Conservation (phyloP, 768 basidiomycete species). For the Tylopilus felleus region DNA sequence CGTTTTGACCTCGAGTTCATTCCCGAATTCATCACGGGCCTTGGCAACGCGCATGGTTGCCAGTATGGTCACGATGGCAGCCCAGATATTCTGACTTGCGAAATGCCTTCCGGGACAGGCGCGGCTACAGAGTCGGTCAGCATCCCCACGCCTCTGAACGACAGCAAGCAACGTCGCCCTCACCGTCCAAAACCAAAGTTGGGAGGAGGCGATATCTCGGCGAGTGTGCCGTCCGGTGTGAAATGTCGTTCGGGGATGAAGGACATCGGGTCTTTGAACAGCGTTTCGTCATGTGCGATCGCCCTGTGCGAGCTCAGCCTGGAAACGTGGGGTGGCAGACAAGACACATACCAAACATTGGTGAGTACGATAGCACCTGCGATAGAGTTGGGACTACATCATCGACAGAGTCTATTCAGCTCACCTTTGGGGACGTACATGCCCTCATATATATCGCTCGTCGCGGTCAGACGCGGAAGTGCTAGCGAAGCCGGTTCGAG, state of each 20-base stretch:
- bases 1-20: slow-evolving; percentile 23
- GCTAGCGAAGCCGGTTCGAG: slow-evolving; percentile 6
- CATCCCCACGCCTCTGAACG: neutral
- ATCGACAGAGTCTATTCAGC: neutral
- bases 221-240: slow-evolving; percentile 12
- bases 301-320: slow-evolving; percentile 31
- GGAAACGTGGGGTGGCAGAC: neutral
- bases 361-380: slow-evolving; percentile 21
- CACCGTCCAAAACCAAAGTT: slow-evolving; percentile 29
- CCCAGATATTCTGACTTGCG: slow-evolving; percentile 33
- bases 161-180: neutral
- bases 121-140: slow-evolving; percentile 16
- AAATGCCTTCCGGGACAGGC: slow-evolving; percentile 35
- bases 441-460: slow-evolving; percentile 27
- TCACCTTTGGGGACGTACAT: slow-evolving; percentile 31
- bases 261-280: slow-evolving; percentile 48
- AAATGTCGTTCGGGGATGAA: slow-evolving; percentile 61
- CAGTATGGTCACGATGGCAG: slow-evolving; percentile 30
- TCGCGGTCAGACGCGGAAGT: slow-evolving; percentile 22
- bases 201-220: neutral
- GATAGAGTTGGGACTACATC: neutral
- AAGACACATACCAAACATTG: slow-evolving; percentile 24
- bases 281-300: slow-evolving; percentile 46
- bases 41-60: slow-evolving; percentile 28
- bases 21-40: slow-evolving; percentile 28